These are phyloP conservation scores for Prunus salicina DNA, from an alignment of 306 rosid genomes.

Conservation along the genomic window DNA sequence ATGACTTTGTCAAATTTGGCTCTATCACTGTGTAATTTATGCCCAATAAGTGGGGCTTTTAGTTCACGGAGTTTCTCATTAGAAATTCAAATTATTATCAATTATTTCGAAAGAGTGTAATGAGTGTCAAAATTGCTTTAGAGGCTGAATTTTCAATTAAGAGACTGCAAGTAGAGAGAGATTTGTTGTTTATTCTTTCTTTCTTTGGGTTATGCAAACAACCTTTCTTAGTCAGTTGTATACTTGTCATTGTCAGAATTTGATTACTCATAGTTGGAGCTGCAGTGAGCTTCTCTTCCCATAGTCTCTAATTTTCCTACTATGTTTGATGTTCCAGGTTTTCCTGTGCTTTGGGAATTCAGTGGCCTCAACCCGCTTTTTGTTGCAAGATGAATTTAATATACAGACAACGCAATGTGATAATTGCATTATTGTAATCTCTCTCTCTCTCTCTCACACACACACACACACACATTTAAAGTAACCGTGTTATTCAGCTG, in stretches of 20 bases:
- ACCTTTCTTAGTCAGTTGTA: background rate
- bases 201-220: background rate
- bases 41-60: background rate
- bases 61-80: background rate
- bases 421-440: slow-evolving; percentile 80
- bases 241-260: background rate
- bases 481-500: background rate
- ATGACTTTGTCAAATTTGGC: background rate
- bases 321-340: slow-evolving; percentile 52
- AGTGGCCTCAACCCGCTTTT: slow-evolving; percentile 88
- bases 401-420: slow-evolving; percentile 85
- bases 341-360: slow-evolving; percentile 78
- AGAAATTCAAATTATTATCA: background rate
- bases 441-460: slow-evolving; percentile 23
- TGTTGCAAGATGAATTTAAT: slow-evolving; percentile 91
- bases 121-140: slow-evolving; percentile 1
- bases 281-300: background rate
- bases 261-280: background rate
- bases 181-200: background rate
- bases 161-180: background rate
- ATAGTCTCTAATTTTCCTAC: background rate
- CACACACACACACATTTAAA: background rate
- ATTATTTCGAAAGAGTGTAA: background rate
- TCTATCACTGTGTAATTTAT: background rate
- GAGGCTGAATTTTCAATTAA: background rate